Conservation (phyloP, 2,329 filamentous ascomycete species). For the Aspergillus sp. region DNA sequence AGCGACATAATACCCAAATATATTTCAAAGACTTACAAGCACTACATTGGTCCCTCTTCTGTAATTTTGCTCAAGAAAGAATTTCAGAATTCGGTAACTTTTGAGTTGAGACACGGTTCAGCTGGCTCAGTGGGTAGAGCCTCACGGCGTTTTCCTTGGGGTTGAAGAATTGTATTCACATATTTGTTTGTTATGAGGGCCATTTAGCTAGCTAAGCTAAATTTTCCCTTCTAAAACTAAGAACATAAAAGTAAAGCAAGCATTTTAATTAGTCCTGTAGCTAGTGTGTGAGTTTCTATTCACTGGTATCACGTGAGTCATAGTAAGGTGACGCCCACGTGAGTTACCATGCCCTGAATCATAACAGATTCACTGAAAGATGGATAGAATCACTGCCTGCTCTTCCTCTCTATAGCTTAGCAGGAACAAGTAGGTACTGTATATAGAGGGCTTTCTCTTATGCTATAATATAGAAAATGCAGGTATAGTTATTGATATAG, state of each 20-base stretch:
- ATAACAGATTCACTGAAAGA: neutral
- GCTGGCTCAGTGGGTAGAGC: neutral
- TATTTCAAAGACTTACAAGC: neutral
- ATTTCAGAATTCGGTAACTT: neutral
- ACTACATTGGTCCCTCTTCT: neutral
- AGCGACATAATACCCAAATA: constrained; percentile 12
- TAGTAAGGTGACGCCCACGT: neutral
- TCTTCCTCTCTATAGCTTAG: neutral
- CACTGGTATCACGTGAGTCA: constrained; percentile 4
- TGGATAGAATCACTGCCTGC: neutral
- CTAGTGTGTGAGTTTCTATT: no score
- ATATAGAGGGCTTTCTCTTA: neutral
- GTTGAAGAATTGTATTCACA: neutral
- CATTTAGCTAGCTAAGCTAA: neutral
- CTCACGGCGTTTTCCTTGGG: neutral
- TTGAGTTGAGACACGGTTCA: neutral
- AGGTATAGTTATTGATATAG: neutral
- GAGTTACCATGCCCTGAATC: constrained; percentile 5
- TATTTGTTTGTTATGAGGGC: neutral
- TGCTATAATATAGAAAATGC: neutral
- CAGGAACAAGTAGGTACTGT: neutral
- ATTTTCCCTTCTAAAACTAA: neutral
- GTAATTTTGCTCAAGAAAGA: neutral
- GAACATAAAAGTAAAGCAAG: no score
- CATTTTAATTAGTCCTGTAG: no score